Percentiles rank a stretch among this genome's conserved stretches.
Conservation (phyloP, 768 basidiomycete genomes). For the Amanita jacksonii region DNA sequence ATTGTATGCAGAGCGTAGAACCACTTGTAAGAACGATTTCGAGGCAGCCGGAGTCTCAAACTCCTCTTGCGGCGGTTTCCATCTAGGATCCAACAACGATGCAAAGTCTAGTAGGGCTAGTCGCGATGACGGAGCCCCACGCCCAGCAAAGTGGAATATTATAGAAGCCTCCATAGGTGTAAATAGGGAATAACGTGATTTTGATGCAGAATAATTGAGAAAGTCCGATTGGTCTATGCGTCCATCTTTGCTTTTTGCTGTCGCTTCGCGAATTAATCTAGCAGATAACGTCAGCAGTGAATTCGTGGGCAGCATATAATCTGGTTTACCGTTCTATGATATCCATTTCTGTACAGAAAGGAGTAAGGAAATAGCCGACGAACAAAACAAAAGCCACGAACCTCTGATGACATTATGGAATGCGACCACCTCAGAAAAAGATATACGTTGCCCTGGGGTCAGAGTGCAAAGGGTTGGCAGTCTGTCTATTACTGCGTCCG, state of each 20-base stretch:
- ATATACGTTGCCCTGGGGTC: slow-evolving; percentile 82
- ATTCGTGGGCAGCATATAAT: slow-evolving; percentile 4
- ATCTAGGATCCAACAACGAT: slow-evolving; percentile 84
- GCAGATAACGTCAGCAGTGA: slow-evolving; percentile 8
- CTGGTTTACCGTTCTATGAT: slow-evolving; percentile 76
- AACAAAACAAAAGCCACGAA: slow-evolving; percentile 22
- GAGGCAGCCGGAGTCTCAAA: slow-evolving; percentile 22
- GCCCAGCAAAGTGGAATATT: slow-evolving; percentile 94
- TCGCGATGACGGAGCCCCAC: slow-evolving; percentile 60
- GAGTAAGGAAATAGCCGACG: neutral
- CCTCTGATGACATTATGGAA: slow-evolving; percentile 95
- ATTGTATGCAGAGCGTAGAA: slow-evolving; percentile 72
- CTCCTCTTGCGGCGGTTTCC: slow-evolving; percentile 63
- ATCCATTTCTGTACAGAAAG: slow-evolving; percentile 68
- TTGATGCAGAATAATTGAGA: slow-evolving; percentile 76
- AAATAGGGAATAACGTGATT: slow-evolving; percentile 89
- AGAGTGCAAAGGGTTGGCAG: slow-evolving; percentile 89
- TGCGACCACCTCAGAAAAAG: slow-evolving; percentile 93
- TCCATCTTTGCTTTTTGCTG: slow-evolving; percentile 85
- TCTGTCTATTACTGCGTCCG: slow-evolving; percentile 85
- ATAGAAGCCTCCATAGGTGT: slow-evolving; percentile 98
- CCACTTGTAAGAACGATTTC: slow-evolving; percentile 39
- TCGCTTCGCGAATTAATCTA: slow-evolving; percentile 86
- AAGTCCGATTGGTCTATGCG: slow-evolving; percentile 96
- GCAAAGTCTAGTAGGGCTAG: slow-evolving; percentile 87